phyloP scores from a whole-genome alignment of 805 yeast species.

The Candida alai region DNA sequence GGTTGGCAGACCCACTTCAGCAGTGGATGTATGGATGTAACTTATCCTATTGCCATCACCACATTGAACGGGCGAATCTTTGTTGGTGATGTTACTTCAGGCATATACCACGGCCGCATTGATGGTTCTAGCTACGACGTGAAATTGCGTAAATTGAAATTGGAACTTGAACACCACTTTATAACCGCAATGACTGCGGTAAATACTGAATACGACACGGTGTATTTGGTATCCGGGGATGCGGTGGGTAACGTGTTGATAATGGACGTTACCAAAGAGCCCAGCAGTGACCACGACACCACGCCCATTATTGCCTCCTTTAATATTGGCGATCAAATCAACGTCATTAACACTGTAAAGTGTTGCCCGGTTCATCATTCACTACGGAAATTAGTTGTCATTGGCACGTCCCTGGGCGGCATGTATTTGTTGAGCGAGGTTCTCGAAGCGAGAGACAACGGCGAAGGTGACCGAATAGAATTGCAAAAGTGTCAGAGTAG shows the following conservation, averaged over 20 bases:
- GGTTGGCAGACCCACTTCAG: too few species aligned
- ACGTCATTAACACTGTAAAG: constrained; percentile 1
- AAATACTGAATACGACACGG: background rate
- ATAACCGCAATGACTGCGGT: background rate
- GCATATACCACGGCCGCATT: background rate
- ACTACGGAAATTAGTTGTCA: background rate
- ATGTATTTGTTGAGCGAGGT: constrained; percentile 6
- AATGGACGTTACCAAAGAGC: background rate
- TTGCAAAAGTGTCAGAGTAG: too few species aligned
- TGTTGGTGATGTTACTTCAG: constrained; percentile 1
- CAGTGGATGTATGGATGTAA: too few species aligned
- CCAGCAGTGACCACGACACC: too few species aligned
- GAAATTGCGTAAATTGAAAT: background rate
- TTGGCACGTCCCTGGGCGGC: constrained; percentile 11
- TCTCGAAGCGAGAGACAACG: background rate
- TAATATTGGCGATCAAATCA: constrained; percentile 8
- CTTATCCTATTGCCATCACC: background rate
- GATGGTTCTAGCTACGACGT: background rate
- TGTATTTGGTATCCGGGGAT: constrained; percentile 6
- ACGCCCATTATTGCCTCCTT: background rate
- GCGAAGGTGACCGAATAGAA: background rate
- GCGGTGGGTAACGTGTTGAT: constrained; percentile 5
- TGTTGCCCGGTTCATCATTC: background rate
- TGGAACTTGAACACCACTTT: background rate
- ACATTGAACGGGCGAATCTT: background rate